These are phyloP conservation scores for Datura wrightii DNA, from an alignment of 257 asterid species.

Conservation along the genomic window DNA sequence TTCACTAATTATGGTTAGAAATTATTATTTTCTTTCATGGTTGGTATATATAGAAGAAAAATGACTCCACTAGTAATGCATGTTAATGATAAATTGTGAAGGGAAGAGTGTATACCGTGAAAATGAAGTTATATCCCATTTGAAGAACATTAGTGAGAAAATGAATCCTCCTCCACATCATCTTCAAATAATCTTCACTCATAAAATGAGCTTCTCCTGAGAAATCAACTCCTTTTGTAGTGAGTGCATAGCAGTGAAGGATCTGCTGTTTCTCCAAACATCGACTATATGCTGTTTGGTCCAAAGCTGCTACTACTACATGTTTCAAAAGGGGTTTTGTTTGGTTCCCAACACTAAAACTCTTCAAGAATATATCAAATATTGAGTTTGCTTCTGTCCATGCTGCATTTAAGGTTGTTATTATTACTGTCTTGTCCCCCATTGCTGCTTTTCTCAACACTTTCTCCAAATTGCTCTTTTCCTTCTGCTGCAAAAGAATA, in stretches of 20 bases:
- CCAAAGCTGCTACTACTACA: conserved; percentile 59
- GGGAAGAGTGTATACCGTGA: conserved; percentile 49
- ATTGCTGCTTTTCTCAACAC: conserved; percentile 51
- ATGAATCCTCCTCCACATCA: conserved; percentile 71
- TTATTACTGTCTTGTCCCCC: conserved; percentile 63
- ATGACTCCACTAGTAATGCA: too few species aligned
- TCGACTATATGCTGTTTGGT: conserved; percentile 55
- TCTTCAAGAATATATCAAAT: conserved; percentile 63
- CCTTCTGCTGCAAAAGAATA: neutral
- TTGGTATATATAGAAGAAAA: neutral
- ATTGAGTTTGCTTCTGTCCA: conserved; percentile 65
- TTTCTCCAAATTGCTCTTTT: conserved; percentile 39
- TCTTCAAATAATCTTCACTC: conserved; percentile 56
- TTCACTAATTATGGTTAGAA: neutral
- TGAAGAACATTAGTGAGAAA: conserved; percentile 54
- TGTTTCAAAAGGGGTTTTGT: conserved; percentile 53
- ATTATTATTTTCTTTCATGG: neutral
- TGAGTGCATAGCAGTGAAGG: conserved; percentile 54
- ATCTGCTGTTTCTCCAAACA: conserved; percentile 41
- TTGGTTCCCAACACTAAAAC: conserved; percentile 64
- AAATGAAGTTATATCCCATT: conserved; percentile 58
- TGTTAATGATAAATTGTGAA: too few species aligned
- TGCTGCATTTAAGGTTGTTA: conserved; percentile 66
- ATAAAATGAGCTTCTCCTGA: conserved; percentile 60
- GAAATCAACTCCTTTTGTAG: conserved; percentile 55